Evolutionary conservation across 805 yeast species (phyloP).

Genomic region (Metschnikowia chrysomelidarum): DNA sequence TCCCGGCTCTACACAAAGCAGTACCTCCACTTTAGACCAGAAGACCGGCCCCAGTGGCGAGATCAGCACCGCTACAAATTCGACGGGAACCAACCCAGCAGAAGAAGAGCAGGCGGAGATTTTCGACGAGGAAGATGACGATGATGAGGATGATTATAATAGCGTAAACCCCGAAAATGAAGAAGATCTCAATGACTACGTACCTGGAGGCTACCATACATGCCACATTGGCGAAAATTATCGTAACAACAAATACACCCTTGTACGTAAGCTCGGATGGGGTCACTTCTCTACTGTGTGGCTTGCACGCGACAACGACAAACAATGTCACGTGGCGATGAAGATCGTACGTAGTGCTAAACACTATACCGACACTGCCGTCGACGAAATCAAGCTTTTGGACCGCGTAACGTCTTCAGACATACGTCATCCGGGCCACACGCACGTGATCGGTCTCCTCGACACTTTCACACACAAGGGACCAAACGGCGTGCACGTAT

Average conservation of each 20-base stretch:
- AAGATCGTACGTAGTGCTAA: conserved; percentile 57
- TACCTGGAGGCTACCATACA: conserved; percentile 65
- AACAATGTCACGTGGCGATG: conserved; percentile 61
- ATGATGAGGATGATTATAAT: conserved; percentile 22
- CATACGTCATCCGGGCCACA: conserved; percentile 39
- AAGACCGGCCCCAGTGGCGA: conserved; percentile 8
- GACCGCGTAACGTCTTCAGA: conserved; percentile 60
- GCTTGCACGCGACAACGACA: conserved; percentile 53
- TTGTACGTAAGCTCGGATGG: conserved; percentile 64
- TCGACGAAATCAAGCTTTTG: conserved; percentile 66
- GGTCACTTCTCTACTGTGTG: conserved; percentile 75
- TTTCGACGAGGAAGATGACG: conserved; percentile 20
- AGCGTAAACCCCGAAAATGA: conserved; percentile 34
- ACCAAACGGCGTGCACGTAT: conserved; percentile 62
- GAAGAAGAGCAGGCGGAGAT: conserved; percentile 13
- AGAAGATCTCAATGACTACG: conserved; percentile 53
- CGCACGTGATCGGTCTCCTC: conserved; percentile 49
- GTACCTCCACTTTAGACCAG: background rate
- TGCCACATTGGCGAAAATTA: conserved; percentile 55
- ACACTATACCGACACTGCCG: conserved; percentile 59
- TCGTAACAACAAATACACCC: conserved; percentile 35
- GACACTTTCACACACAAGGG: conserved; percentile 58
- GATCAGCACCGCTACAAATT: background rate
- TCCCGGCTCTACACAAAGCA: background rate
- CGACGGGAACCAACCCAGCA: background rate